Evolutionary conservation across 192 early-diverging fungal species (phyloP).

Genomic region (Coemansia sp.): DNA sequence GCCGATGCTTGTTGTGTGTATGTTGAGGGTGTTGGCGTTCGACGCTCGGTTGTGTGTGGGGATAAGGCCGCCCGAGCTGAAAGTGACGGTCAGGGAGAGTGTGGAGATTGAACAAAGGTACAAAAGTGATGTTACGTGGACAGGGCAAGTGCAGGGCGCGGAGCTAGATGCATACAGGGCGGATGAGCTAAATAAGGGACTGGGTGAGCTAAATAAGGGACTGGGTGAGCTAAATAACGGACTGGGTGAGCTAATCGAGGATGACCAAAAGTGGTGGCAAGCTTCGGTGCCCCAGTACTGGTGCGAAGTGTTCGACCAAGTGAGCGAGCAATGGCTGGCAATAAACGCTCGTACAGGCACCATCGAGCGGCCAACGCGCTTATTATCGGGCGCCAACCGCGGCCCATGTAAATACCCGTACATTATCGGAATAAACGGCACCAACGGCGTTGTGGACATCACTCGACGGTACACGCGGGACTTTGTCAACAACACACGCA

Average conservation of each 20-base stretch:
- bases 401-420: constrained; percentile 15
- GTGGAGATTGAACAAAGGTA: constrained; percentile 15
- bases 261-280: neutral
- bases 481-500: constrained; percentile 39
- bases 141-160: neutral
- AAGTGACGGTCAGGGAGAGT: constrained; percentile 39
- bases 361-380: constrained; percentile 21
- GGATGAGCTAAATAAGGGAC: neutral
- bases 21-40: constrained; percentile 36
- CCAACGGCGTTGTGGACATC: constrained; percentile 25
- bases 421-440: constrained; percentile 25
- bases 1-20: constrained; percentile 38
- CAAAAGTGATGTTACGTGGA: neutral
- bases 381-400: constrained; percentile 2
- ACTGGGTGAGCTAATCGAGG: neutral
- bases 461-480: constrained; percentile 43
- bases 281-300: constrained; percentile 57
- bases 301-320: constrained; percentile 62
- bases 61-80: constrained; percentile 29
- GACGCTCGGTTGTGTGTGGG: constrained; percentile 39
- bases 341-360: constrained; percentile 29
- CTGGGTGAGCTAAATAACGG: neutral
- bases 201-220: neutral
- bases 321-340: constrained; percentile 59
- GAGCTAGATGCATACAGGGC: neutral